These are phyloP conservation scores for Zoysia pacifica DNA, from an alignment of 176 grass and related monocot genomes.

Conservation along the genomic window DNA sequence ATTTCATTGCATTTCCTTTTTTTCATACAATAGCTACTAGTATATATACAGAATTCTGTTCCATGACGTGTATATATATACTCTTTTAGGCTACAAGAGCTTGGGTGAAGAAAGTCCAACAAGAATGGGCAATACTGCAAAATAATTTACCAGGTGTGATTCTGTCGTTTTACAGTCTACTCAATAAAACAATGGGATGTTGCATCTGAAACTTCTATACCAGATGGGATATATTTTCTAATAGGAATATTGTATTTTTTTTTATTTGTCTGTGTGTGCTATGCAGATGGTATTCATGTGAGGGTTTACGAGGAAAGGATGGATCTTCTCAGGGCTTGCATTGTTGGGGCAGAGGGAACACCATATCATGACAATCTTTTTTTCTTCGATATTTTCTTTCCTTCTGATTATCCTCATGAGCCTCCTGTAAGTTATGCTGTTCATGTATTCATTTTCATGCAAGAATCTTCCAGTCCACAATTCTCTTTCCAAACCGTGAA, in stretches of 20 bases:
- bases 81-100: conserved; percentile 69
- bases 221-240: conserved; percentile 26
- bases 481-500: conserved; percentile 13
- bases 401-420: conserved; percentile 78
- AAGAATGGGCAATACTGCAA: conserved; percentile 85
- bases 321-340: conserved; percentile 90
- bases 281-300: conserved; percentile 85
- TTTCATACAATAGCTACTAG: background rate
- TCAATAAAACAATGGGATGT: background rate
- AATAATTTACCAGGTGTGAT: conserved; percentile 73
- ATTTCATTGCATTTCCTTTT: background rate
- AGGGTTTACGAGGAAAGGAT: conserved; percentile 94
- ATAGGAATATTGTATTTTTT: conserved; percentile 22
- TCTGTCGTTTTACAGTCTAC: conserved; percentile 20
- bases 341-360: conserved; percentile 86
- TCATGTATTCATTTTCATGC: conserved; percentile 24
- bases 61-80: conserved; percentile 23
- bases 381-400: conserved; percentile 98
- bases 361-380: conserved; percentile 95
- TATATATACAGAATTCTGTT: conserved; percentile 2
- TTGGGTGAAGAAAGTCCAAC: conserved; percentile 88
- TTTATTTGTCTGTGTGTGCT: conserved; percentile 26
- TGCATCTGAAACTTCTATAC: conserved; percentile 1
- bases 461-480: conserved; percentile 8
- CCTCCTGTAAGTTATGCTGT: conserved; percentile 73